phyloP scores from a whole-genome alignment of 1,284 basidiomycete genomes.

The Stygiomarasmius scandens region DNA sequence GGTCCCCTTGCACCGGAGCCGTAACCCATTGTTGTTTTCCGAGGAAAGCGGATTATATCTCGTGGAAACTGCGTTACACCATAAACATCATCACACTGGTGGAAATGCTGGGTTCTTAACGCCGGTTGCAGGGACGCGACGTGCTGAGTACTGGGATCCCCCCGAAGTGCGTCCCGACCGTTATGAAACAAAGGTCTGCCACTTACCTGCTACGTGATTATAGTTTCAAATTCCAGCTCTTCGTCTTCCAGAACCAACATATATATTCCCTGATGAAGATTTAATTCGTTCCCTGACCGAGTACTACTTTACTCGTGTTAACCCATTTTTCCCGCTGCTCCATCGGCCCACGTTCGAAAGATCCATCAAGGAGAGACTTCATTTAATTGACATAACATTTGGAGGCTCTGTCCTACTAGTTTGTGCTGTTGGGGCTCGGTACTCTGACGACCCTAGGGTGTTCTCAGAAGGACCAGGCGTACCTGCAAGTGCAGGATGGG shows the following conservation, averaged over 20 bases:
- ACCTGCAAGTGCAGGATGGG: slow-evolving; percentile 74
- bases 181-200: not conserved
- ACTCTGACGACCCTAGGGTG: slow-evolving; percentile 69
- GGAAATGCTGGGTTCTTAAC: slow-evolving; percentile 13
- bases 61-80: slow-evolving; percentile 41
- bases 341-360: slow-evolving; percentile 77
- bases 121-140: slow-evolving; percentile 15
- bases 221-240: slow-evolving; percentile 26
- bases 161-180: slow-evolving; percentile 29
- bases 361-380: slow-evolving; percentile 58
- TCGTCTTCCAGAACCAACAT: slow-evolving; percentile 19
- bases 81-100: slow-evolving; percentile 38
- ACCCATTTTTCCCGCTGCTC: slow-evolving; percentile 70
- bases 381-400: slow-evolving; percentile 64
- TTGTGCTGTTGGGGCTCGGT: slow-evolving; percentile 75
- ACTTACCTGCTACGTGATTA: not conserved
- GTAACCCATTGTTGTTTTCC: not conserved
- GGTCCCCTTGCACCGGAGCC: not conserved
- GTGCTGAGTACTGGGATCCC: slow-evolving; percentile 36
- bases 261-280: slow-evolving; percentile 62
- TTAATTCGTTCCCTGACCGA: slow-evolving; percentile 65
- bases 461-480: slow-evolving; percentile 48
- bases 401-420: slow-evolving; percentile 72
- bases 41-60: slow-evolving; percentile 39
- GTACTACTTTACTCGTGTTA: slow-evolving; percentile 68